These are phyloP conservation scores for Metschnikowia anglica DNA, from an alignment of 805 yeast genomes.

Conservation along the genomic window DNA sequence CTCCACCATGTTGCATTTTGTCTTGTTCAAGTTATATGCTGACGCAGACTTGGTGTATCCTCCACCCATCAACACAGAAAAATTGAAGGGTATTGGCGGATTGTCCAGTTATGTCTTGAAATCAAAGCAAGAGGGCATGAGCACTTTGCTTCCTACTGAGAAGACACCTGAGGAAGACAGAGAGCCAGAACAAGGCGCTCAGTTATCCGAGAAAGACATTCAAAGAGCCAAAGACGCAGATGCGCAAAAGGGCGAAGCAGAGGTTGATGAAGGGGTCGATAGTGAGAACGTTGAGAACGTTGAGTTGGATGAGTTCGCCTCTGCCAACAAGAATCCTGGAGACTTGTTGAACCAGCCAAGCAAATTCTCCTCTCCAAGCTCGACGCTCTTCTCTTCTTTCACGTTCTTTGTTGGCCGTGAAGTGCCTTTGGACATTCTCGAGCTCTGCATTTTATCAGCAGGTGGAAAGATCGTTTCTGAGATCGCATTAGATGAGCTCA, in stretches of 20 bases:
- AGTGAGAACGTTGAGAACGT: constrained; percentile 16
- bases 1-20: constrained; percentile 87
- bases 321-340: constrained; percentile 59
- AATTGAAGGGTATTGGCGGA: constrained; percentile 87
- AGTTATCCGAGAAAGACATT: constrained; percentile 42
- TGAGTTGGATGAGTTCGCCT: constrained; percentile 69
- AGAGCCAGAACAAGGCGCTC: constrained; percentile 28
- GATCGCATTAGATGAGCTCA: constrained; percentile 76
- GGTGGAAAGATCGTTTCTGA: constrained; percentile 89
- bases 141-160: constrained; percentile 39
- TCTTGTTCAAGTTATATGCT: constrained; percentile 77
- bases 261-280: constrained; percentile 34
- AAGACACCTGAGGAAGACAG: constrained; percentile 17
- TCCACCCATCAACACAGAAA: constrained; percentile 72
- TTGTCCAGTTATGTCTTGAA: constrained; percentile 79
- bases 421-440: constrained; percentile 88
- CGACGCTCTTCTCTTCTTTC: constrained; percentile 68
- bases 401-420: constrained; percentile 91
- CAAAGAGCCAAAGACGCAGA: constrained; percentile 55
- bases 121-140: constrained; percentile 36
- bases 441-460: constrained; percentile 78
- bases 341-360: constrained; percentile 72
- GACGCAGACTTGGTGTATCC: constrained; percentile 89
- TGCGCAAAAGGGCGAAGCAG: constrained; percentile 30
- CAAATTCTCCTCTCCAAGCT: constrained; percentile 52